Base-by-base conservation (phyloP, 1,284 basidiomycete species). In the Golubevia sp. region DNA sequence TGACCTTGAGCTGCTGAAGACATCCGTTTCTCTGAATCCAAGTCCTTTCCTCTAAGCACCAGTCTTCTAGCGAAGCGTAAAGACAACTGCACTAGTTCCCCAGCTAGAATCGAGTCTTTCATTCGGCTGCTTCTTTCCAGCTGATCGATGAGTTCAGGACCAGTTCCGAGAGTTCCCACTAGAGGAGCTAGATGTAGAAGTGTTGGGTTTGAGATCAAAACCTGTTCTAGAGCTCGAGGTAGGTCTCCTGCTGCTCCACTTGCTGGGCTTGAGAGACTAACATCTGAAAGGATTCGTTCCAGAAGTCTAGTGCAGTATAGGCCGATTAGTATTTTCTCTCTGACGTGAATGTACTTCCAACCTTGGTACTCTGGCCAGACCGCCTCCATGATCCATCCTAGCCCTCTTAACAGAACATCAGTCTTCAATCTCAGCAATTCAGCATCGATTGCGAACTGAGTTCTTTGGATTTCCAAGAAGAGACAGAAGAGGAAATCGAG, bases 291-390 rank as follows among this genome's bases (percentile, higher is more conserved):
- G 6, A 77, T 63, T 49, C 63, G 56, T 3, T 76, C 55, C 49
- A 76, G 66, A n/a, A 79, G 51, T 6, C 55, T 56, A 23, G 68
- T 65, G 63, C 79, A 81, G n/a, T 66, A 66, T 24, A 54, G 59
- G 4, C 67, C 70, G 34, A 81, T 70, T 56, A 71, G 65, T 58
- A 73, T 59, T 25, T 63, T 49, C 8, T 75, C 70, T 21, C 66
- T 62, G n/a, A 67, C 24, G 44, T 58, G 60, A 2, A 59, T 57
- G 56, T 76, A 81, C n/a, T 66, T 48, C 78, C 76, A 77, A 61
- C 60, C 66, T 56, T 70, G 73, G 27, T 71, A 70, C 51, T 79
- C 79, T 21, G 68, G 57, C 79, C 79, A 82, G 23, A 82, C 66
- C 48, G 61, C 59, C 55, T 77, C 70, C 38, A 61, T 67, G 27